Evolutionary conservation across 2,329 filamentous ascomycete species (phyloP), one percentile per base, ranked within the genome.

Genomic region (Clonostachys solani): DNA sequence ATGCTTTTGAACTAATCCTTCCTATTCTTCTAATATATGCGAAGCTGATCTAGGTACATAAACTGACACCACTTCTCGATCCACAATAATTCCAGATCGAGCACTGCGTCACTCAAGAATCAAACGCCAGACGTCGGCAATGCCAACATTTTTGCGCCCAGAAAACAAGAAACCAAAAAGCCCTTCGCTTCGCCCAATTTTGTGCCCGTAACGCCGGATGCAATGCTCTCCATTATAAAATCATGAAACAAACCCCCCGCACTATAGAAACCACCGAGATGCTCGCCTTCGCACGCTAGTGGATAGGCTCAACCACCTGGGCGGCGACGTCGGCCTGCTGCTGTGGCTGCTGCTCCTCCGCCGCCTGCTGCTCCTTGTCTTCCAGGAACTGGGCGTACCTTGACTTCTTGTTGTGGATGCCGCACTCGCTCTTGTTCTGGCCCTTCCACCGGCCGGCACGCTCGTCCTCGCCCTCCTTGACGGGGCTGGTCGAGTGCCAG

Each of bases 361-460:
- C 72, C 23, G 9, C 23, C 23, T 29, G 9, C 23, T 29, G 23
- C 63, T 90, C 85, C 67, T 87, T 81, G 51, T 90, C 83, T 59
- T 78, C 77, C 47, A 95, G 71, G 69, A 87, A 96, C 69, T 92
- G 84, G 12, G 91, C 88, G 62, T 97, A 99, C 57, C 91, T 86
- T 49, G 89, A 95, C 67, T 92, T 86, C 71, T 94, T 95, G 78
- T 97, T 97, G 81, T 99, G 94, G 63, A 99, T 97, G 43, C 94
- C 94, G 67, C 94, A 99, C 75, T 99, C 94, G 15, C 91, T 95
- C 85, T 99, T 99, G 60, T 79, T 74, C 68, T 91, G 87, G 52
- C 94, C 94, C 80, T 96, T 96, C 94, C 94, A 99, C 56, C 94
- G 86, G 49, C 94, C 94, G 9, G 94, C 87, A 45, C 94, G 86